Base-by-base conservation (phyloP, 1,284 basidiomycete species). In the Dichomitus squalens region DNA sequence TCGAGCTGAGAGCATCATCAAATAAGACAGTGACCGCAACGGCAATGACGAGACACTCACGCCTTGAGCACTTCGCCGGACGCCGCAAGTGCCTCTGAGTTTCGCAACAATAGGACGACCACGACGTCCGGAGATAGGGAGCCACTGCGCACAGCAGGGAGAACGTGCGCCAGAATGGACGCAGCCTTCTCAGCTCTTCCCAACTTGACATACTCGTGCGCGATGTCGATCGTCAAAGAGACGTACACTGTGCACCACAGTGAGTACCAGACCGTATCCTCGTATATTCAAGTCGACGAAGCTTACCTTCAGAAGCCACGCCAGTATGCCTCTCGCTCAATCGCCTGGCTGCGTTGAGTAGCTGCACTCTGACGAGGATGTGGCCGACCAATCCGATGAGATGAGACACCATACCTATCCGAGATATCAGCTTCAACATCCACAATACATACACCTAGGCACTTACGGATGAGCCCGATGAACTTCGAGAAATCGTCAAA, bases 201-300 rank as follows among this genome's bases (percentile, higher is more conserved):
- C 0, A 96, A 79, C 44, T 81, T 83, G 35, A 87, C 75, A 66
- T 94, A 93, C 66, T 94, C 90, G 46, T 85, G 79, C 0, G 89
- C 93, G 2, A 96, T 80, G 31, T 87, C 83, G 1, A 87, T 75
- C 1, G 89, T 92, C 1, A 84, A 75, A 1, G 74, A 72, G 8
- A 92, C 76, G 65, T 87, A 92, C 5, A 77, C 93, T 93, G 65
- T 7, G 18, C 12, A 18, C 4, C 27, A 18, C 12, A 2, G n/a
- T 20, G 8, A 4, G 7, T 6, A 12, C 39, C 16, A 38, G 25
- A 6, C 18, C 20, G 21, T 29, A 18, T 6, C 6, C 29, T 11
- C 29, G 29, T 6, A 11, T 31, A 11, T 31, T 11, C 29, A 31
- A 5, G 29, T 31, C 6, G 11, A 31, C 29, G 20, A 33, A n/a